These are phyloP conservation scores for Solanum dulcamara DNA, from an alignment of 257 asterid species.

Conservation along the genomic window DNA sequence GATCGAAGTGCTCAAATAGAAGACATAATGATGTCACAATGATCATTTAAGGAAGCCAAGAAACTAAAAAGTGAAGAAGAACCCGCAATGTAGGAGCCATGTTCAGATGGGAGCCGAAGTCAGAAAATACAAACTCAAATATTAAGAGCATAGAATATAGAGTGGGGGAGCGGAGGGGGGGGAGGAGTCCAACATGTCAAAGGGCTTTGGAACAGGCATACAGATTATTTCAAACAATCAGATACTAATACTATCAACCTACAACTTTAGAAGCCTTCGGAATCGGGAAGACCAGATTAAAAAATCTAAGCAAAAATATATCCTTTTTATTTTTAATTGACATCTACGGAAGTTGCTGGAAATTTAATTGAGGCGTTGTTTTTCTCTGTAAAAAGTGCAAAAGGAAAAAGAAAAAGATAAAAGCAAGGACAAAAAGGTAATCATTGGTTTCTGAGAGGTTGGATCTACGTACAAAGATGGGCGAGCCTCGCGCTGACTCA, in stretches of 20 bases:
- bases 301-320: not conserved
- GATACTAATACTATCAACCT: not conserved
- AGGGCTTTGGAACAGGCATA: not conserved
- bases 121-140: not conserved
- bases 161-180: not conserved
- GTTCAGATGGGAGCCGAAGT: not conserved
- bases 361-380: not conserved
- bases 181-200: not conserved
- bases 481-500: slow-evolving; percentile 89
- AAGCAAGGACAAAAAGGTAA: not conserved
- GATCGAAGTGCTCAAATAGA: not conserved
- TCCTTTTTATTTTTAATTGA: not conserved
- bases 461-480: slow-evolving; percentile 75
- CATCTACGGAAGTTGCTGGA: not conserved
- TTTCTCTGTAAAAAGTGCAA: not conserved
- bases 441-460: not conserved
- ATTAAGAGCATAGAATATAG: not conserved
- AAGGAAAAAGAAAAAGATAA: not conserved
- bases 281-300: not conserved
- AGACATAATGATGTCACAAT: not conserved
- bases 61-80: not conserved
- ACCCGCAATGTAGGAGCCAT: not conserved
- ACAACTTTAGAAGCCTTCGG: not conserved
- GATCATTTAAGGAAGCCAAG: not conserved
- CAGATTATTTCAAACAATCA: not conserved